A percentile compares a stretch with the other conserved stretches of the same genome.
These are phyloP conservation scores for Lagerstroemia speciosa DNA, from an alignment of 345 rosid genomes.

Conservation along the genomic window DNA sequence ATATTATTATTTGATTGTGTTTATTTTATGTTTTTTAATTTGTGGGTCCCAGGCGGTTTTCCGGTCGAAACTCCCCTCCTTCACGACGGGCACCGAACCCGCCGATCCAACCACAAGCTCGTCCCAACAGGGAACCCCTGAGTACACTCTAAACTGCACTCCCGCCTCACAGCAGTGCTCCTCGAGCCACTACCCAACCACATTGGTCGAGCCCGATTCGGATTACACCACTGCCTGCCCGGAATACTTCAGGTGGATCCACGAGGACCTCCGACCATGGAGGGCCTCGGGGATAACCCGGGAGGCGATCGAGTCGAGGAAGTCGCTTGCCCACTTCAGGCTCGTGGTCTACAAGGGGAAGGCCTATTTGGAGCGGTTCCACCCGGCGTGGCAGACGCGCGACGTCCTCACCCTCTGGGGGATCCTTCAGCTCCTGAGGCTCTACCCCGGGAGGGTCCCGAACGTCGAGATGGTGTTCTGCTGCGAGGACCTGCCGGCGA, in stretches of 20 bases:
- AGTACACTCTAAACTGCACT: constrained; percentile 11
- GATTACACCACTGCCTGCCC: constrained; percentile 32
- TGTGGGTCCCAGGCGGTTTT: neutral
- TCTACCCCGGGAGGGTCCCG: constrained; percentile 55
- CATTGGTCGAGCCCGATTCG: constrained; percentile 11
- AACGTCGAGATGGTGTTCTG: constrained; percentile 56
- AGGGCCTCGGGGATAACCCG: constrained; percentile 40
- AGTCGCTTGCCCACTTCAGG: constrained; percentile 34
- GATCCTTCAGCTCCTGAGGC: constrained; percentile 53
- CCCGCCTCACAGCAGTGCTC: constrained; percentile 19
- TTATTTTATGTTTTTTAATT: neutral
- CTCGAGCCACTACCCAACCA: constrained; percentile 29
- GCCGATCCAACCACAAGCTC: neutral
- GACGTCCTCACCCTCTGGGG: constrained; percentile 68
- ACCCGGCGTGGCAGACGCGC: constrained; percentile 40
- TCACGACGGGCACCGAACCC: neutral
- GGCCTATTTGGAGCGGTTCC: constrained; percentile 38
- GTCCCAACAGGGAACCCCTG: neutral
- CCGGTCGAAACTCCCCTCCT: neutral
- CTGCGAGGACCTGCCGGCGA: constrained; percentile 33
- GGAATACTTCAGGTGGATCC: constrained; percentile 64
- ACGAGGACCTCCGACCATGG: constrained; percentile 48
- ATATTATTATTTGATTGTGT: no score
- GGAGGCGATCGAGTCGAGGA: constrained; percentile 35
- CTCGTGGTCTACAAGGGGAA: constrained; percentile 34